Conservation (phyloP, 1,284 basidiomycete genomes). For the Trametes pubescens region DNA sequence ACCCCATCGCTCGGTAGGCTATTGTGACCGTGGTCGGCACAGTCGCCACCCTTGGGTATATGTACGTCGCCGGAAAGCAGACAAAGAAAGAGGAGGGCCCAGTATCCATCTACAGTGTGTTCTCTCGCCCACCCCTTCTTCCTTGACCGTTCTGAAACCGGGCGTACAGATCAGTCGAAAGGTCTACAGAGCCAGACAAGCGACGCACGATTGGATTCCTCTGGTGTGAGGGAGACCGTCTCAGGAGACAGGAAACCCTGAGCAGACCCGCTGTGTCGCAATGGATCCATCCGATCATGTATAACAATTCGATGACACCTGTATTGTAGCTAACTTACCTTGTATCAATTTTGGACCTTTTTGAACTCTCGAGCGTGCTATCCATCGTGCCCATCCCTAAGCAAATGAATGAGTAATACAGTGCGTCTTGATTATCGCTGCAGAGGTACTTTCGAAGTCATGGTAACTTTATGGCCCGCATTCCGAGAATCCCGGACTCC, state of each 20-base stretch:
- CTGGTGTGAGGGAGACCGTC: conserved; percentile 31
- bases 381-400: too few species aligned
- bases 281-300: background rate
- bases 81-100: conserved; percentile 38
- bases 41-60: conserved; percentile 40
- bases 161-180: conserved; percentile 12
- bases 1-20: conserved; percentile 29
- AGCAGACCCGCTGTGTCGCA: conserved; percentile 1
- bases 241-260: conserved; percentile 34
- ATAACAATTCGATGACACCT: background rate
- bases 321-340: background rate
- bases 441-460: too few species aligned
- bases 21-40: conserved; percentile 35
- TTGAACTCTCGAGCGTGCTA: too few species aligned
- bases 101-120: conserved; percentile 42
- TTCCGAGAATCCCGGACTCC: conserved; percentile 20
- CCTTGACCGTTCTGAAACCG: too few species aligned
- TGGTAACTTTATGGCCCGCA: conserved; percentile 8
- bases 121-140: background rate
- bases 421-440: too few species aligned
- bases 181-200: conserved; percentile 17
- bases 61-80: conserved; percentile 41
- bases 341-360: too few species aligned
- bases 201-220: conserved; percentile 29
- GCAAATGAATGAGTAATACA: too few species aligned